These are phyloP conservation scores for Prosopis cineraria DNA, from an alignment of 306 rosid species.

Conservation along the genomic window DNA sequence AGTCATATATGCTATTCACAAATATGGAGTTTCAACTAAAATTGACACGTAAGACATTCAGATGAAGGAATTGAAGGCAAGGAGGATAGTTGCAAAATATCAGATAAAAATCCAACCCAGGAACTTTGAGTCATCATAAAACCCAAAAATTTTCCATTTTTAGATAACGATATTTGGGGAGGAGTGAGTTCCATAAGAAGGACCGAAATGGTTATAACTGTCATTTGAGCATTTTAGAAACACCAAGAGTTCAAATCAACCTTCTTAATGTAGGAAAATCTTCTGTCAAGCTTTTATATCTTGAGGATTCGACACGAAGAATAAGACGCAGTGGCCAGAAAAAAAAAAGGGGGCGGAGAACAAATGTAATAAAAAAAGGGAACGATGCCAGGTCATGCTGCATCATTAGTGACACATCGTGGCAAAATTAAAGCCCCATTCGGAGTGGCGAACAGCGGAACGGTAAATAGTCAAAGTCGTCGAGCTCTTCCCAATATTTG, in stretches of 20 bases:
- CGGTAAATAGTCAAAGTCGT: background rate
- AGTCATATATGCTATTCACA: background rate
- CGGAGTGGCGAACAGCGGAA: background rate
- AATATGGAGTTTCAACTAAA: background rate
- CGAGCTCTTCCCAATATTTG: background rate
- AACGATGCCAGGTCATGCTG: background rate
- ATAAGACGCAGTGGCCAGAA: background rate
- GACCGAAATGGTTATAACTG: background rate
- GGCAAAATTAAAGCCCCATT: background rate
- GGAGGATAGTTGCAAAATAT: background rate
- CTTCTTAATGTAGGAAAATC: background rate
- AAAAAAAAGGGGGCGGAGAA: too few relatives aligned
- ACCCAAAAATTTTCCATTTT: background rate
- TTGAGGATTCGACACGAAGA: background rate
- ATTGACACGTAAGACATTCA: background rate
- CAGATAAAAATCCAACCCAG: background rate
- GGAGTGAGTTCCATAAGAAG: background rate
- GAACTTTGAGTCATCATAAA: background rate
- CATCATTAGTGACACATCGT: background rate
- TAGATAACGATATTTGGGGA: background rate
- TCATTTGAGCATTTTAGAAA: background rate
- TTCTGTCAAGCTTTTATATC: background rate
- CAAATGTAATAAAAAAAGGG: background rate
- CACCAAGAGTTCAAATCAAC: background rate
- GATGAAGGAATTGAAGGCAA: background rate